A percentile compares a stretch with the other conserved stretches of the same genome.
Evolutionary conservation across 345 rosid species (phyloP).

Genomic region (Ricinus communis): DNA sequence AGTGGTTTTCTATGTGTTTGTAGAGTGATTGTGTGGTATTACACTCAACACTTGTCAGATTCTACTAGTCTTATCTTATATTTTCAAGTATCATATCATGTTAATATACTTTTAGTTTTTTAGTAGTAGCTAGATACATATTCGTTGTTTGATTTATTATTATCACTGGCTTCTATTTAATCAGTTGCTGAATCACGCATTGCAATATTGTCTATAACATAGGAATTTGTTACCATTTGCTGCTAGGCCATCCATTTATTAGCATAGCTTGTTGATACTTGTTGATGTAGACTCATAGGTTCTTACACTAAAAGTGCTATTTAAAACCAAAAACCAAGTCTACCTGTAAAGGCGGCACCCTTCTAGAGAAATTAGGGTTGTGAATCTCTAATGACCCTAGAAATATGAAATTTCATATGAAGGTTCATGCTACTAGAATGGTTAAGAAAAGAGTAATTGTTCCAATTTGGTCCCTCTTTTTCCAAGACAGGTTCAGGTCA

Average conservation of each 20-base stretch:
- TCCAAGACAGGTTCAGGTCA: too few species aligned
- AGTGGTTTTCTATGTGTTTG: neutral
- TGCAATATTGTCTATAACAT: neutral
- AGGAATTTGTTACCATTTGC: neutral
- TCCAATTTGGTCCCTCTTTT: too few species aligned
- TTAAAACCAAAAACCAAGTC: too few species aligned
- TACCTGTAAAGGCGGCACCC: too few species aligned
- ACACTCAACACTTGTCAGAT: constrained; percentile 3
- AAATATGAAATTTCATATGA: too few species aligned
- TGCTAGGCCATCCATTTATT: neutral
- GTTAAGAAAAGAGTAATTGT: too few species aligned
- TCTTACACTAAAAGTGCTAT: too few species aligned
- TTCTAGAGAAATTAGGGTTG: too few species aligned
- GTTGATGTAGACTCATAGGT: too few species aligned
- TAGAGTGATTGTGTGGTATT: neutral
- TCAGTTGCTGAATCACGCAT: neutral
- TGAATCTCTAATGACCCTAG: too few species aligned
- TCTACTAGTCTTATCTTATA: neutral
- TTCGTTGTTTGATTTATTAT: neutral
- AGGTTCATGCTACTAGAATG: too few species aligned
- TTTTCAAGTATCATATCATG: neutral
- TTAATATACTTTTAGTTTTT: neutral
- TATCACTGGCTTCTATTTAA: neutral
- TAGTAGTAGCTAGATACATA: neutral
- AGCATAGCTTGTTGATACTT: neutral